Conservation (phyloP, 2,329 filamentous ascomycete genomes). For the Colletotrichum lupini region DNA sequence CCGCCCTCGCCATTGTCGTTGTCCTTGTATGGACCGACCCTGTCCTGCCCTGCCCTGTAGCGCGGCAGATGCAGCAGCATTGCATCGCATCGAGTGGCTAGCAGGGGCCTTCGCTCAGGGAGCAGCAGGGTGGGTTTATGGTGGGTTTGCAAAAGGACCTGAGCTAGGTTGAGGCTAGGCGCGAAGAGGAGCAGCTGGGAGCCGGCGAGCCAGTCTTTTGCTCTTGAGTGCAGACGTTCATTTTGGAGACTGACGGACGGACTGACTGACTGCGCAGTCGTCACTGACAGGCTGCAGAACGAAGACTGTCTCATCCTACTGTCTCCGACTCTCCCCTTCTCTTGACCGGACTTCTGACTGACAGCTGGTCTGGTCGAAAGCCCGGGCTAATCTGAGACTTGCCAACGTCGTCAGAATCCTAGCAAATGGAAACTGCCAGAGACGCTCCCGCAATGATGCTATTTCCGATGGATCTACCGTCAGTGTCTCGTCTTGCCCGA, state of each 20-base stretch:
- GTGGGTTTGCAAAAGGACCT: slow-evolving; percentile 37
- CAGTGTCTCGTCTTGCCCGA: slow-evolving; percentile 14
- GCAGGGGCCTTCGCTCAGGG: slow-evolving; percentile 15
- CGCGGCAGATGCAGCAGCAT: slow-evolving; percentile 37
- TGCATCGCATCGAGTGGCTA: slow-evolving; percentile 33
- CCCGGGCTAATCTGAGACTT: background rate
- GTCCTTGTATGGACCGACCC: slow-evolving; percentile 28
- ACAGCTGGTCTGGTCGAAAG: background rate
- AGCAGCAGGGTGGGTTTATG: slow-evolving; percentile 30
- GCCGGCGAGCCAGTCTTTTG: slow-evolving; percentile 2
- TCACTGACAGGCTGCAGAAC: slow-evolving; percentile 12
- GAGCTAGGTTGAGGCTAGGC: slow-evolving; percentile 35
- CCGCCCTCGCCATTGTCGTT: slow-evolving; percentile 27
- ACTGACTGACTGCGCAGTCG: background rate
- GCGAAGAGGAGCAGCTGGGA: slow-evolving; percentile 27
- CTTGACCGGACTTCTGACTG: background rate
- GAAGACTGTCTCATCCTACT: background rate
- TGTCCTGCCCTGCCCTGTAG: slow-evolving; percentile 34
- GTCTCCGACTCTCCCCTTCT: background rate
- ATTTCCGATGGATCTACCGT: slow-evolving; percentile 4
- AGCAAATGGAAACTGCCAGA: background rate
- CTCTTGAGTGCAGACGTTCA: slow-evolving; percentile 13
- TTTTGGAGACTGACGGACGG: slow-evolving; percentile 11
- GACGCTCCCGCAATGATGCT: background rate
- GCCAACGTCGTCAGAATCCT: background rate